A percentile compares a stretch with the other conserved stretches of the same genome.
These are phyloP conservation scores for Phaeosphaeria sp. DNA, from an alignment of 2,329 filamentous ascomycete genomes.

Conservation along the genomic window DNA sequence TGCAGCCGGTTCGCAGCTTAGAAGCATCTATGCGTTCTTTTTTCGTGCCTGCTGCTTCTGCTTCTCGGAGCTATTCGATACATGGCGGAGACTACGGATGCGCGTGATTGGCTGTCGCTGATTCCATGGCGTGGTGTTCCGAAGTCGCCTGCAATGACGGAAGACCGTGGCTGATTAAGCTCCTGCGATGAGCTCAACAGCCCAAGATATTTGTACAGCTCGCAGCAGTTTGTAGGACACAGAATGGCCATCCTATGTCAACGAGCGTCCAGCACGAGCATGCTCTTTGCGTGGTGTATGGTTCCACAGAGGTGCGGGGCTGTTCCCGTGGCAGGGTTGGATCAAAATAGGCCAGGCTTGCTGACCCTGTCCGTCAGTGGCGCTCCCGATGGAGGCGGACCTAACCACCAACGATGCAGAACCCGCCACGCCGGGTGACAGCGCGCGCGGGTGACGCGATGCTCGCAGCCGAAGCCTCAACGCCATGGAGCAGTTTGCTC, in stretches of 20 bases:
- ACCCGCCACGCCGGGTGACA: slow-evolving; percentile 35
- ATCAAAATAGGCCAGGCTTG: slow-evolving; percentile 12
- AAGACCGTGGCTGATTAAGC: background rate
- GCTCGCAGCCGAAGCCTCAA: slow-evolving; percentile 24
- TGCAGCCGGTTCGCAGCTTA: slow-evolving; percentile 15
- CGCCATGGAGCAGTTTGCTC: slow-evolving; percentile 20
- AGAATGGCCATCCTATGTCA: slow-evolving; percentile 2
- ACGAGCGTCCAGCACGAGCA: slow-evolving; percentile 19
- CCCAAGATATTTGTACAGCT: background rate
- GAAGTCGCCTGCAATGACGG: slow-evolving; percentile 5
- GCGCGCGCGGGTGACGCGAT: slow-evolving; percentile 36
- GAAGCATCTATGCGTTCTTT: slow-evolving; percentile 18
- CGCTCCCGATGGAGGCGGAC: slow-evolving; percentile 23
- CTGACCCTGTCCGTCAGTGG: background rate
- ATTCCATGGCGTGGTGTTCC: slow-evolving; percentile 6
- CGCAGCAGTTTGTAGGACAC: slow-evolving; percentile 1
- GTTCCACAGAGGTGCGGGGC: slow-evolving; percentile 31
- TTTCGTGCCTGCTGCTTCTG: slow-evolving; percentile 14
- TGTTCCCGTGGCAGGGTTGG: slow-evolving; percentile 12
- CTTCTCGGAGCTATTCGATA: slow-evolving; percentile 18
- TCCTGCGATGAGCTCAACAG: background rate
- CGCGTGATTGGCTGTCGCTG: slow-evolving; percentile 22
- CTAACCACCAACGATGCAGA: background rate
- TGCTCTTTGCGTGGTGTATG: slow-evolving; percentile 14
- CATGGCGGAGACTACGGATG: slow-evolving; percentile 8